These are phyloP conservation scores for Melocanna baccifera DNA, from an alignment of 176 grass and related monocot species.

Conservation along the genomic window DNA sequence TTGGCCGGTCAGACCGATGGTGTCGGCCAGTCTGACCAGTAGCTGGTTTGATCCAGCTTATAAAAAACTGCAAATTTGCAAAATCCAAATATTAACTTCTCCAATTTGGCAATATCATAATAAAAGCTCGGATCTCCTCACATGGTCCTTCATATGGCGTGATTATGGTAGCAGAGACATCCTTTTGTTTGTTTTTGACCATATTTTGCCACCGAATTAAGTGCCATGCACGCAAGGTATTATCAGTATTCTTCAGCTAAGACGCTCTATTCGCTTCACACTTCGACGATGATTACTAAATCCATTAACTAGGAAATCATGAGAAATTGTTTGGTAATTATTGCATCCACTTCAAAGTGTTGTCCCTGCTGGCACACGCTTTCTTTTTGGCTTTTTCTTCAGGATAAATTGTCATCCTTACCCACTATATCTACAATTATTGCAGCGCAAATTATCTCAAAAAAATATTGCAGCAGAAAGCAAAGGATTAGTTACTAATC, in stretches of 20 bases:
- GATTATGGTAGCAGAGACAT: background rate
- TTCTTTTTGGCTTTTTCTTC: background rate
- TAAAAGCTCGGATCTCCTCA: no score
- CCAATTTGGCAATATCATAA: no score
- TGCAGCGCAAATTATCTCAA: background rate
- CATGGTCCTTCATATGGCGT: background rate
- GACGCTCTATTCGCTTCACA: conserved; percentile 13
- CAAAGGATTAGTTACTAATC: background rate
- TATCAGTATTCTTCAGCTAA: background rate
- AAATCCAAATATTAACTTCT: no score
- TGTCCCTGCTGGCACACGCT: background rate
- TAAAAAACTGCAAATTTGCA: no score
- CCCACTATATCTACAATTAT: background rate
- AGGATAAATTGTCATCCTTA: background rate
- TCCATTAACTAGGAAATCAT: background rate
- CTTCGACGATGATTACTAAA: background rate
- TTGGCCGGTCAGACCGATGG: no score
- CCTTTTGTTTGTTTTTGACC: conserved; percentile 12
- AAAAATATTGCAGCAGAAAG: background rate
- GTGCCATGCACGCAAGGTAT: conserved; percentile 16
- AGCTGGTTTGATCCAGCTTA: no score
- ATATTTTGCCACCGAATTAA: background rate
- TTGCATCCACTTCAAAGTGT: background rate
- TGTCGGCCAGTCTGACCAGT: no score
- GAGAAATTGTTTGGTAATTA: background rate